phyloP scores from a whole-genome alignment of 176 grass and related monocot genomes.

The Oropetium thomaeum region DNA sequence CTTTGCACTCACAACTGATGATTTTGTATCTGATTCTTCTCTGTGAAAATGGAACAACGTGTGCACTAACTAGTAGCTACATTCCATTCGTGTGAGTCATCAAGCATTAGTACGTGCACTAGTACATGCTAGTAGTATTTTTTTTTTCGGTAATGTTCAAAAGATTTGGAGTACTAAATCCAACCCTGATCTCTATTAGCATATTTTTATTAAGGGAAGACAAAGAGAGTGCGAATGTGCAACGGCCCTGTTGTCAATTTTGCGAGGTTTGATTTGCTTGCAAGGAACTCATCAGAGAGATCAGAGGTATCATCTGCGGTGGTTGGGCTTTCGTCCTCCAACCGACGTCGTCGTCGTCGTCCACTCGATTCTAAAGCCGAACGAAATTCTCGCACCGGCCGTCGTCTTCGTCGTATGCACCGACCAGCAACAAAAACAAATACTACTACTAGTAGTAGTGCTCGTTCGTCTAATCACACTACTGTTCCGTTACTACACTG shows the following conservation, averaged over 20 bases:
- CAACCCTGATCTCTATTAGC: background rate
- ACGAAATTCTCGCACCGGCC: background rate
- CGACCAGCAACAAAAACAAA: background rate
- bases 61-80: too few relatives aligned
- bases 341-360: background rate
- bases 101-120: too few relatives aligned
- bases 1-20: background rate
- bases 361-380: background rate
- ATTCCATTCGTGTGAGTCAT: background rate
- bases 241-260: too few relatives aligned
- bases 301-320: constrained; percentile 6
- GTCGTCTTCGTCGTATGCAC: background rate
- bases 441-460: too few relatives aligned
- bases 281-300: background rate
- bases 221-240: background rate
- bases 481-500: background rate
- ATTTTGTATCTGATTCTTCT: too few relatives aligned
- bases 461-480: background rate
- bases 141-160: background rate
- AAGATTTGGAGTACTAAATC: background rate
- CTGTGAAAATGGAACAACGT: background rate
- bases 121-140: background rate
- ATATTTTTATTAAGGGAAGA: too few relatives aligned
- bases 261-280: constrained; percentile 27
- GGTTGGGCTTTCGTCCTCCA: constrained; percentile 1